These are phyloP conservation scores for Coemansia sp. DNA, from an alignment of 192 early-diverging fungal species.

Conservation along the genomic window DNA sequence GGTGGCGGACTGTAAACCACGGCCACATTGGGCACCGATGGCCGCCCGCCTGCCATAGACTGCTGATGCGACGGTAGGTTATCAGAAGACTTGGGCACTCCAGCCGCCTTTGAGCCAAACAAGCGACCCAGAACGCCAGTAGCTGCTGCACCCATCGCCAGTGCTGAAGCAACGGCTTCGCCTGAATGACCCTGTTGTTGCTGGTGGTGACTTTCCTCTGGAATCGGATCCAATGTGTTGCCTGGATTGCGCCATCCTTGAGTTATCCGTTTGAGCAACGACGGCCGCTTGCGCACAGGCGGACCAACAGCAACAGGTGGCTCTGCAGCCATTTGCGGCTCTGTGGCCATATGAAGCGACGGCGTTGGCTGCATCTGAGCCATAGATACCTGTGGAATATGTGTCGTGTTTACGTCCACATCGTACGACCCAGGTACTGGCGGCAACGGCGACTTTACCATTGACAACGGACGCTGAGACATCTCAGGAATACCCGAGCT, in stretches of 20 bases:
- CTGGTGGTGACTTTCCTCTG: slow-evolving; percentile 19
- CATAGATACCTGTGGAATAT: background rate
- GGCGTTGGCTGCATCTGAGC: background rate
- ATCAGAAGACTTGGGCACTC: background rate
- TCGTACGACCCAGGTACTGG: slow-evolving; percentile 9
- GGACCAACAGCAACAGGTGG: background rate
- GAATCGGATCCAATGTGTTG: slow-evolving; percentile 18
- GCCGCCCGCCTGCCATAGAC: background rate
- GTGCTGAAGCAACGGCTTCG: background rate
- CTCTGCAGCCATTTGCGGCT: background rate
- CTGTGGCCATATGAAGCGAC: background rate
- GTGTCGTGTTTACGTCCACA: slow-evolving; percentile 20
- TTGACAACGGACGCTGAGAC: slow-evolving; percentile 16
- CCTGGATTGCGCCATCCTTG: slow-evolving; percentile 47
- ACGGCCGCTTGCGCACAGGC: slow-evolving; percentile 32
- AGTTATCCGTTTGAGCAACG: slow-evolving; percentile 47
- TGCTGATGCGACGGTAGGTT: slow-evolving; percentile 9
- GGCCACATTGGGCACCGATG: slow-evolving; percentile 12
- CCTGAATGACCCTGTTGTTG: background rate
- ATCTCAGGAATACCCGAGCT: slow-evolving; percentile 16
- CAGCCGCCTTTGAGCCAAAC: slow-evolving; percentile 20
- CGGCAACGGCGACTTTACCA: slow-evolving; percentile 2
- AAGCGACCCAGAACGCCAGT: slow-evolving; percentile 18
- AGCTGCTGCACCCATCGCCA: slow-evolving; percentile 1
- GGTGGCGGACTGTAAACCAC: slow-evolving; percentile 16